Evolutionary conservation across 1,284 basidiomycete species (phyloP).

Genomic region (Pterulicium gracile): DNA sequence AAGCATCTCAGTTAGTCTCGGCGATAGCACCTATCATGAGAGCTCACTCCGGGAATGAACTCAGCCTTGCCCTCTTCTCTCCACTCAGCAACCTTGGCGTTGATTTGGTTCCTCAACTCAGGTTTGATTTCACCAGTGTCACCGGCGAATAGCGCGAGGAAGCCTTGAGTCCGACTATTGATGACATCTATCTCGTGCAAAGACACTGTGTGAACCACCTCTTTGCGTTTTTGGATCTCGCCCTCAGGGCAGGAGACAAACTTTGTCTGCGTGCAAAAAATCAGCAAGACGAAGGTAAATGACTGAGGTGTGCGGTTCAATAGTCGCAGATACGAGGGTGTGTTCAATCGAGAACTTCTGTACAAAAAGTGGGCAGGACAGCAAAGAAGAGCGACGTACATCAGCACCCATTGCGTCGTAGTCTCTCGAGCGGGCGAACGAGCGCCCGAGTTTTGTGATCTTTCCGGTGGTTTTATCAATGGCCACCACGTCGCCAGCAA

Average conservation of each 20-base stretch:
- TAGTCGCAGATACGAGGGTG: neutral
- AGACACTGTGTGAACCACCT: conserved; percentile 94
- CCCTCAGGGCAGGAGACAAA: conserved; percentile 98
- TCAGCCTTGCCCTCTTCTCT: conserved; percentile 98
- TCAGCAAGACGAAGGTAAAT: too few species aligned
- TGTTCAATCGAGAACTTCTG: too few species aligned
- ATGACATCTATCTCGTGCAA: conserved; percentile 99
- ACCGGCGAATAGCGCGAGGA: conserved; percentile 70
- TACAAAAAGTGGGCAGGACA: neutral
- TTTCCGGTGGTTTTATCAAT: conserved; percentile 99
- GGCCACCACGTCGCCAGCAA: conserved; percentile 91
- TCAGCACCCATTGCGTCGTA: conserved; percentile 99
- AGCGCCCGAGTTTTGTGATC: conserved; percentile 91
- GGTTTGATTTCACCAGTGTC: conserved; percentile 99
- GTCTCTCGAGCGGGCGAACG: conserved; percentile 92
- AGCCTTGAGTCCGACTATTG: conserved; percentile 94
- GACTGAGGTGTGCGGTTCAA: too few species aligned
- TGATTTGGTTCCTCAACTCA: conserved; percentile 93
- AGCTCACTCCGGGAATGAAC: conserved; percentile 88
- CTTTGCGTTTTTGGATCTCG: conserved; percentile 94
- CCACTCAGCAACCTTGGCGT: conserved; percentile 96
- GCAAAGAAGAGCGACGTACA: conserved; percentile 37
- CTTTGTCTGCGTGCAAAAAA: conserved; percentile 74
- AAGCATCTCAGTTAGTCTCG: conserved; percentile 4
- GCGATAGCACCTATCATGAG: conserved; percentile 6